These are phyloP conservation scores for Pseudogymnoascus sp. DNA, from an alignment of 2,329 filamentous ascomycete species.

Conservation along the genomic window DNA sequence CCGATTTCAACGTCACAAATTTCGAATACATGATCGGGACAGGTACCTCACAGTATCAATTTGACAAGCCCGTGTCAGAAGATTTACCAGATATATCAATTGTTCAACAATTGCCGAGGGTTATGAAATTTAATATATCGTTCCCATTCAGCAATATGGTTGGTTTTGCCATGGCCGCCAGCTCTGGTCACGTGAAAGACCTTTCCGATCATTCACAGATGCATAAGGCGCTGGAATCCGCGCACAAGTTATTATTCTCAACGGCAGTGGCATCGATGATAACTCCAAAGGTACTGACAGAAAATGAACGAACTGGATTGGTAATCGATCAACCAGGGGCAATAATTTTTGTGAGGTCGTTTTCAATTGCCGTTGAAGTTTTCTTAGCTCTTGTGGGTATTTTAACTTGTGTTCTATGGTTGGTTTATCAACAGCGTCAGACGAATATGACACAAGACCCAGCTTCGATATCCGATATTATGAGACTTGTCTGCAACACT, in stretches of 20 bases:
- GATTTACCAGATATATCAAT: slow-evolving; percentile 13
- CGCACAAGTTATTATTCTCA: slow-evolving; percentile 38
- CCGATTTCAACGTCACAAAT: slow-evolving; percentile 32
- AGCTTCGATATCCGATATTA: slow-evolving; percentile 23
- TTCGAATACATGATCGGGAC: slow-evolving; percentile 33
- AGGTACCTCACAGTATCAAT: slow-evolving; percentile 12
- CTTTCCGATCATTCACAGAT: slow-evolving; percentile 31
- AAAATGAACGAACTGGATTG: background rate
- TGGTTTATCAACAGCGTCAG: slow-evolving; percentile 13
- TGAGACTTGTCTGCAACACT: slow-evolving; percentile 19
- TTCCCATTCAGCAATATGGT: slow-evolving; percentile 30
- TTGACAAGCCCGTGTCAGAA: background rate
- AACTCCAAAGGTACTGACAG: background rate
- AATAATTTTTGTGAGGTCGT: slow-evolving; percentile 21
- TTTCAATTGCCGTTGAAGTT: slow-evolving; percentile 24
- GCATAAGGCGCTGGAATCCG: slow-evolving; percentile 31
- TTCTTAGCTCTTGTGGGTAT: slow-evolving; percentile 20
- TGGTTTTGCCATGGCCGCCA: slow-evolving; percentile 32
- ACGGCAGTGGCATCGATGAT: slow-evolving; percentile 21
- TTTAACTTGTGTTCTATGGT: slow-evolving; percentile 18
- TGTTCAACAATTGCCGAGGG: slow-evolving; percentile 19
- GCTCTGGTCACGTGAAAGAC: slow-evolving; percentile 22
- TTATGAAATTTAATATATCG: slow-evolving; percentile 19
- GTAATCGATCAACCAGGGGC: slow-evolving; percentile 8
- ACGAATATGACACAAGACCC: slow-evolving; percentile 25